phyloP scores from a whole-genome alignment of 345 rosid species.

The Eucalyptus dawsonii region DNA sequence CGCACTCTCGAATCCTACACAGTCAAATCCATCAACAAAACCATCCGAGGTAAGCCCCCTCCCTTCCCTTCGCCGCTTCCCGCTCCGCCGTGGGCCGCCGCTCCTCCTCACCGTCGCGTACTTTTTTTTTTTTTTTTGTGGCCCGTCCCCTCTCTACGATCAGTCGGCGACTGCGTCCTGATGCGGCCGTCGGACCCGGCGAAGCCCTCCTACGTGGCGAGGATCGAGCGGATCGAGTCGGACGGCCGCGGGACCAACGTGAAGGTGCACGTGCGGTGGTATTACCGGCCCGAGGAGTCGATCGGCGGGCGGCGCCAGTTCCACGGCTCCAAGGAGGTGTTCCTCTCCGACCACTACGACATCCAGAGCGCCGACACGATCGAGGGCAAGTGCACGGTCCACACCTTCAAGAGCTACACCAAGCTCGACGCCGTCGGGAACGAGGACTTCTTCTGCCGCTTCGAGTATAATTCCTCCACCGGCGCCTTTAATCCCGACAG shows the following conservation, averaged over 20 bases:
- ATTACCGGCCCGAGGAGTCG: slow-evolving; percentile 96
- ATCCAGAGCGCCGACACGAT: slow-evolving; percentile 87
- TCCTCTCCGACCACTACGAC: slow-evolving; percentile 84
- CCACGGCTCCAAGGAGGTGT: slow-evolving; percentile 94
- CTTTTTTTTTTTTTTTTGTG: no score
- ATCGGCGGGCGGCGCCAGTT: slow-evolving; percentile 91
- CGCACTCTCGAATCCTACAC: slow-evolving; percentile 67
- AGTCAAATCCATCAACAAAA: slow-evolving; percentile 62
- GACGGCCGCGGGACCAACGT: slow-evolving; percentile 74
- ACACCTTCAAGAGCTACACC: slow-evolving; percentile 74
- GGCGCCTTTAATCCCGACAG: slow-evolving; percentile 90
- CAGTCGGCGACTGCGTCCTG: slow-evolving; percentile 89
- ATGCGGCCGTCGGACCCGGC: slow-evolving; percentile 84
- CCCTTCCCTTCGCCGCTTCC: neutral
- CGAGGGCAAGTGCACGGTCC: slow-evolving; percentile 89
- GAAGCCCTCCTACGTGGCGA: slow-evolving; percentile 85
- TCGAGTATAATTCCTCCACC: slow-evolving; percentile 78
- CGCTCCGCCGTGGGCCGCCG: no score
- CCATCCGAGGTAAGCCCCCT: slow-evolving; percentile 43
- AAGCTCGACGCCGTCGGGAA: slow-evolving; percentile 86
- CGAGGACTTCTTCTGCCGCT: slow-evolving; percentile 97
- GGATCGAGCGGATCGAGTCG: slow-evolving; percentile 78
- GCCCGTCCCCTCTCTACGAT: no score
- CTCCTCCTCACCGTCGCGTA: no score
- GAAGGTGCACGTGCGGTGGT: slow-evolving; percentile 80